These are phyloP conservation scores for Claviceps arundinis DNA, from an alignment of 2,329 filamentous ascomycete species.

Conservation along the genomic window DNA sequence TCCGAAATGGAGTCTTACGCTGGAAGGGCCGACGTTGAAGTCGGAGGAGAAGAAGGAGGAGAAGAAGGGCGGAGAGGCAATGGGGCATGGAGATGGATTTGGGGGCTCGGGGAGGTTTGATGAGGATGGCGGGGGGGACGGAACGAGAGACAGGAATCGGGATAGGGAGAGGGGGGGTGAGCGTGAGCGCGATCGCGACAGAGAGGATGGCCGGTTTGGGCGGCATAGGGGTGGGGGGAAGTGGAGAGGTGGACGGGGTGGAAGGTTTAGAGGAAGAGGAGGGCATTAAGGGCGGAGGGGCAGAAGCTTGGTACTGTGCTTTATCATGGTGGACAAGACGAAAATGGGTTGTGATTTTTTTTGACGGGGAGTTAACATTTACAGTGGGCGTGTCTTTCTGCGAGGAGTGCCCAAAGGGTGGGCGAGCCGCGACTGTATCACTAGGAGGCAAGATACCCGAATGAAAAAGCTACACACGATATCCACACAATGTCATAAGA, in stretches of 20 bases:
- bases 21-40: conserved; percentile 64
- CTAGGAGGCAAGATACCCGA: background rate
- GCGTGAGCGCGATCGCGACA: conserved; percentile 24
- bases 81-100: conserved; percentile 18
- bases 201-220: conserved; percentile 20
- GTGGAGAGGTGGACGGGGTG: conserved; percentile 22
- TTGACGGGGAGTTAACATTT: background rate
- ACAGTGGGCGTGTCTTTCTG: too few relatives aligned
- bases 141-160: conserved; percentile 11
- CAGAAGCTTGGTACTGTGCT: background rate
- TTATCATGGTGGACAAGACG: too few relatives aligned
- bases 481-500: too few relatives aligned
- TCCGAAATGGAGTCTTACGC: conserved; percentile 63
- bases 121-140: conserved; percentile 8
- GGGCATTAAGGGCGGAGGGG: background rate
- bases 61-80: conserved; percentile 17
- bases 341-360: too few relatives aligned
- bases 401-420: background rate
- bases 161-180: conserved; percentile 6
- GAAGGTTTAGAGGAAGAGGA: conserved; percentile 19
- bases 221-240: conserved; percentile 22
- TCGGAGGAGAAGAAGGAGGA: conserved; percentile 46
- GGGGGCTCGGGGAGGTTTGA: conserved; percentile 17
- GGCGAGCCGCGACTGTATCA: background rate
- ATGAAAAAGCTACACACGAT: background rate